Evolutionary conservation across 2,329 filamentous ascomycete species (phyloP), one percentile per base, ranked within the genome.

Genomic region (Peltaster fructicola): DNA sequence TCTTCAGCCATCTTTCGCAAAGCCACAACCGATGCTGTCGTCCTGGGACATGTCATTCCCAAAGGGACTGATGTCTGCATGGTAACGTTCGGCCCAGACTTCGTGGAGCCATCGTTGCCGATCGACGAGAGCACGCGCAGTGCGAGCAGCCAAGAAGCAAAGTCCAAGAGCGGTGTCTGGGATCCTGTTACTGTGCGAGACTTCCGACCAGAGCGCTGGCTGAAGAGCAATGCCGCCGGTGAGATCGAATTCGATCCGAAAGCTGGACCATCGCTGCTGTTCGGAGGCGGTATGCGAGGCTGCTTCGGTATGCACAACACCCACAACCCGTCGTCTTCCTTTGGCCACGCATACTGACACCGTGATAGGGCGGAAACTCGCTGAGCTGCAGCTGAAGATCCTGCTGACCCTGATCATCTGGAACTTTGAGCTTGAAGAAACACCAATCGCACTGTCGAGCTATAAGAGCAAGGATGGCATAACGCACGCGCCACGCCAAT

Each of bases 131-230:
- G 27, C 2, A 33, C 36, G 16, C 46, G 51, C 14, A 51, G 40
- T 22, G 14, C 35, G n/a, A 39, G 31, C 13, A 47, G 41, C 18
- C 41, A 30, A 5, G 35, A 39, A 8, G 38, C 43, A 0, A 41
- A 37, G 11, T 36, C 36, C 12, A 44, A 43, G 27, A 28, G 30
- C 2, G 33, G 36, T n/a, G 15, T 16, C 2, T 49, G 46, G 39
- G 41, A 45, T 8, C 21, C 27, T 14, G 27, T 30, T 2, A 39
- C 44, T 7, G 41, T 53, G 11, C 25, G 23, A 8, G 30, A 17
- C 2, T 59, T 58, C 32, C 37, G 45, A 9, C 55, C 56, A 1
- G 42, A 49, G 26, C 39, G 55, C 18, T 59, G 55, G 56, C 37
- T 59, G 4, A 35, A 33, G 2, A 32, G 17, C 4, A 37, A 46